Evolutionary conservation across 2,329 filamentous ascomycete species (phyloP).

Genomic region (Scytalidium sp.): DNA sequence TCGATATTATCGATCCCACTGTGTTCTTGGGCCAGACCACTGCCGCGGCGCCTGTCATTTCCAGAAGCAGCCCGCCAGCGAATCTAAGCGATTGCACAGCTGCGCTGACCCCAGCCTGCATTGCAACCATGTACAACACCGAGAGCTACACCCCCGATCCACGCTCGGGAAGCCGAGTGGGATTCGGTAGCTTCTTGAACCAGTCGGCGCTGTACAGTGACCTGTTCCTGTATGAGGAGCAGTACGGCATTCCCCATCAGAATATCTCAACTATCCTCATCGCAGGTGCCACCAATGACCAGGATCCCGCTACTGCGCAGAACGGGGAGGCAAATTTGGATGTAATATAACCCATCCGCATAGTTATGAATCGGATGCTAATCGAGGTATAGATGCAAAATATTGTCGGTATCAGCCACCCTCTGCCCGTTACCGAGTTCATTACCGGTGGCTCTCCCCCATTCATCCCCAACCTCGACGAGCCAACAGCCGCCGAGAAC

Average conservation of each 20-base stretch:
- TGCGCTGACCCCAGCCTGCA: slow-evolving; percentile 42
- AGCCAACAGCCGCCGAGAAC: slow-evolving; percentile 16
- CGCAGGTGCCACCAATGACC: slow-evolving; percentile 38
- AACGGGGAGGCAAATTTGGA: slow-evolving; percentile 34
- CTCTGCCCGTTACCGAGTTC: slow-evolving; percentile 50
- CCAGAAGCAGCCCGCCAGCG: not conserved
- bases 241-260: slow-evolving; percentile 38
- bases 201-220: slow-evolving; percentile 46
- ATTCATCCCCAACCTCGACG: slow-evolving; percentile 42
- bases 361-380: too few species aligned
- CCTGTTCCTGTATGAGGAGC: slow-evolving; percentile 32
- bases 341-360: slow-evolving; percentile 47
- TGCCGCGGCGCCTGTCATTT: slow-evolving; percentile 4
- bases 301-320: slow-evolving; percentile 22
- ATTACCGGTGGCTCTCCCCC: slow-evolving; percentile 54
- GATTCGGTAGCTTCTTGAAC: slow-evolving; percentile 50
- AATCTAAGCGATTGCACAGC: slow-evolving; percentile 20
- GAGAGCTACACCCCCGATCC: slow-evolving; percentile 41
- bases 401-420: slow-evolving; percentile 50
- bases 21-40: slow-evolving; percentile 22
- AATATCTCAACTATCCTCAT: slow-evolving; percentile 40
- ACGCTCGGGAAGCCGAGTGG: slow-evolving; percentile 43
- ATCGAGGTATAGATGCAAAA: slow-evolving; percentile 55
- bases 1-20: slow-evolving; percentile 25
- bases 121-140: slow-evolving; percentile 47